Conservation (phyloP, 1,284 basidiomycete species). For the Tilletiopsis washingtonensis region DNA sequence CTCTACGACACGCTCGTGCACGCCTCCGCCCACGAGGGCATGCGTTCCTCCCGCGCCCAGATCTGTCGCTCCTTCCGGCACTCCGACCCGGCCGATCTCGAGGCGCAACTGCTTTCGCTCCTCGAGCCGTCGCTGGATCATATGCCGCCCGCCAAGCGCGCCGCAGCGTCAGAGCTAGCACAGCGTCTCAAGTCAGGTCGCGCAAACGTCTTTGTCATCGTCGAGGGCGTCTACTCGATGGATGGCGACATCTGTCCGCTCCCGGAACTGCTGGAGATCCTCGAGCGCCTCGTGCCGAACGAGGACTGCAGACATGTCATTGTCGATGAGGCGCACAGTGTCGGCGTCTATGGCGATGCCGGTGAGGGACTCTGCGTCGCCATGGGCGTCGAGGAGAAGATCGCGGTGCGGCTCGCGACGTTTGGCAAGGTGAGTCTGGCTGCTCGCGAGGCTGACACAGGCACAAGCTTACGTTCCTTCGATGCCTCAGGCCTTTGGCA, state of each 20-base stretch:
- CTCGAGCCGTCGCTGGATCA: too few species aligned
- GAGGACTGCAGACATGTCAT: slow-evolving; percentile 48
- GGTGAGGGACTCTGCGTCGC: slow-evolving; percentile 27
- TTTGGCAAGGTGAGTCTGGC: slow-evolving; percentile 33
- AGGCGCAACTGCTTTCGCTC: too few species aligned
- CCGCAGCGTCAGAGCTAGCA: too few species aligned
- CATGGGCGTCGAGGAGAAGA: slow-evolving; percentile 12
- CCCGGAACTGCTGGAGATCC: slow-evolving; percentile 56
- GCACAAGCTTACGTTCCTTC: too few species aligned
- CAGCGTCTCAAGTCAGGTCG: background rate
- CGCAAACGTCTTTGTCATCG: slow-evolving; percentile 55
- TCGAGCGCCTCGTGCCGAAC: slow-evolving; percentile 58
- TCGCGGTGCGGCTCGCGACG: slow-evolving; percentile 34
- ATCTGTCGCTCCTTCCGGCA: slow-evolving; percentile 60
- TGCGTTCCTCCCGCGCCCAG: slow-evolving; percentile 60
- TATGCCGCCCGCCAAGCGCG: too few species aligned
- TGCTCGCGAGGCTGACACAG: too few species aligned
- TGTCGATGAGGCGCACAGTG: slow-evolving; percentile 73
- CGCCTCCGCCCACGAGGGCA: slow-evolving; percentile 83
- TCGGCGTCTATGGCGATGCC: slow-evolving; percentile 59
- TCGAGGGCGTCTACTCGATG: slow-evolving; percentile 90
- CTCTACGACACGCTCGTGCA: slow-evolving; percentile 84
- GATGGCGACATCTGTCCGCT: slow-evolving; percentile 84
- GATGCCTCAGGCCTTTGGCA: slow-evolving; percentile 19
- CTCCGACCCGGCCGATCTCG: slow-evolving; percentile 51